A percentile compares a stretch with the other conserved stretches of the same genome.
These are phyloP conservation scores for Sporothrix luriei DNA, from an alignment of 2,329 filamentous ascomycete genomes.

Conservation along the genomic window DNA sequence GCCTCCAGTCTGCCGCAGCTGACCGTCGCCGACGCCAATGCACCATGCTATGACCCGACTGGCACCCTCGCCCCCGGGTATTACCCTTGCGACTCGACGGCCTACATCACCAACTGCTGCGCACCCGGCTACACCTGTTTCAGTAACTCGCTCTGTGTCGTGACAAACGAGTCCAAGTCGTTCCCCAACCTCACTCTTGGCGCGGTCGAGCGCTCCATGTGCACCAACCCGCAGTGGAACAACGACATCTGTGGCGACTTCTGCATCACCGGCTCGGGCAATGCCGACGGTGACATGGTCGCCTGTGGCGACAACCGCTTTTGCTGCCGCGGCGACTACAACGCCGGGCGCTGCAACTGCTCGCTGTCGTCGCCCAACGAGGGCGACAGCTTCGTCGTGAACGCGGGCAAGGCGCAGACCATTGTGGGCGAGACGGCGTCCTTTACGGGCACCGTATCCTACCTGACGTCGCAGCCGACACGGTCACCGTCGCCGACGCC, in stretches of 20 bases:
- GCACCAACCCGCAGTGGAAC: slow-evolving; percentile 39
- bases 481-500: slow-evolving; percentile 9
- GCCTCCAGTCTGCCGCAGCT: background rate
- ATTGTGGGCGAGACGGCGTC: slow-evolving; percentile 34
- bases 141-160: slow-evolving; percentile 37
- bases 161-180: slow-evolving; percentile 33
- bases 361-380: slow-evolving; percentile 9
- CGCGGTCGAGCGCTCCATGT: slow-evolving; percentile 37
- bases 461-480: slow-evolving; percentile 24
- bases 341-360: slow-evolving; percentile 37
- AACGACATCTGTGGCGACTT: slow-evolving; percentile 37
- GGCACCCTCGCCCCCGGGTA: slow-evolving; percentile 35
- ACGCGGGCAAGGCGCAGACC: slow-evolving; percentile 34
- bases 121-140: slow-evolving; percentile 39
- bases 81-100: slow-evolving; percentile 36
- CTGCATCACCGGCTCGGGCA: slow-evolving; percentile 34
- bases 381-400: slow-evolving; percentile 32
- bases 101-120: slow-evolving; percentile 38
- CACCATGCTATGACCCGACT: slow-evolving; percentile 38
- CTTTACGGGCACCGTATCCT: slow-evolving; percentile 32
- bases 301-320: slow-evolving; percentile 35
- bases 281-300: slow-evolving; percentile 34
- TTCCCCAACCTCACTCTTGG: slow-evolving; percentile 36
- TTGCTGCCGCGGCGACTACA: slow-evolving; percentile 38
- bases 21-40: slow-evolving; percentile 25